Evolutionary conservation across 169 alveolate genomes (phyloP), one percentile per base, ranked within the genome.

Genomic region (Ichthyophthirius multifiliis): DNA sequence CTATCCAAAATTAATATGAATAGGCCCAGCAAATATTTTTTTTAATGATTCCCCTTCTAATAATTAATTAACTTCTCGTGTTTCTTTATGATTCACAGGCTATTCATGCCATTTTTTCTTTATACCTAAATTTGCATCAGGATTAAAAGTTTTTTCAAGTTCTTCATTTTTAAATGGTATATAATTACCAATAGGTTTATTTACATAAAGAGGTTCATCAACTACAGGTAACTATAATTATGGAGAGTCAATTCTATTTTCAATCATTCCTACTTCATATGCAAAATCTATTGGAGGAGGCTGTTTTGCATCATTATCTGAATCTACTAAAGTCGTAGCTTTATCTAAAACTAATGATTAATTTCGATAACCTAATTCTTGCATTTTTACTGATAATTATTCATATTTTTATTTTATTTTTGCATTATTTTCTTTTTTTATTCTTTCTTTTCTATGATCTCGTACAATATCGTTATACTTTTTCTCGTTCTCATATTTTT

Each of bases 31-130:
- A 74, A 82, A 87, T 23, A 94, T 90, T 83, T 85, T 91, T 48
- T 94, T 81, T 37, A 94, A 85, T 65, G 91, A 78, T 48, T 92
- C 95, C 10, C 96, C 97, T 16, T 89, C 48, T 16, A 94, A 82
- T 64, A 90, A 93, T 71, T 85, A 83, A 64, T 76, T 75, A 62
- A 94, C 86, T 74, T 93, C 97, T 83, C 96, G 85, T 15, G 88
- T 82, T 71, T 93, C 95, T 48, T 90, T 92, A 79, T 93, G 94
- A 6, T 95, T 93, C 43, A 88, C 80, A 2, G 95, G 95, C 67
- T 82, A 87, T 23, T 79, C 73, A 45, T 86, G 89, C 82, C 55
- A 91, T 73, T 89, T 90, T 90, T 79, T 90, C 78, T 83, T 87
- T 39, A 84, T 87, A n/a, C 82, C 18, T 12, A 71, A 39, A 79